Evolutionary conservation across 768 basidiomycete species (phyloP), one percentile per base, ranked within the genome.

Genomic region (Amanita phalloides): DNA sequence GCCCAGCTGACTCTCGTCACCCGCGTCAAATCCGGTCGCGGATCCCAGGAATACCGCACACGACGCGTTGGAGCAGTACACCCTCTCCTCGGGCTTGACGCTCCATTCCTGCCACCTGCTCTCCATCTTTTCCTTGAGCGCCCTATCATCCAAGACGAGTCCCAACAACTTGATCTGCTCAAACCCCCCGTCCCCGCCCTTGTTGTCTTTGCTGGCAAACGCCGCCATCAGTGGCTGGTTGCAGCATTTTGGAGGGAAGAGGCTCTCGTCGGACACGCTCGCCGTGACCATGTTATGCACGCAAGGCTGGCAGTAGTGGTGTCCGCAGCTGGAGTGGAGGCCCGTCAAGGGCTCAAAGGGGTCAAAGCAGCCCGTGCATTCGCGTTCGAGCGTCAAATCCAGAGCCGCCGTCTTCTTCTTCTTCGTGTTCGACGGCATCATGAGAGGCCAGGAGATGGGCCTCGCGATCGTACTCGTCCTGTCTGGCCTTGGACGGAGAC

Each of bases 211-310:
- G 0, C 33, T 20, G 5, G 30, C 9, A 13, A 43, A 20, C 25
- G 20, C 5, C 11, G 6, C 30, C 42, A 36, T 45, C 17, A 52
- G 23, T 4, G 51, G 44, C 26, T 52, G 30, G 33, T 45, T 52
- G 59, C 78, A 81, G 57, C 78, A 82, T 26, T 73, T 70, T 6
- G 77, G 66, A 0, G 80, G 79, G 52, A 71, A 71, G 3, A 81
- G 68, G 0, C 71, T 64, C 53, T 81, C 79, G 56, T 82, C 79
- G 2, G 61, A 64, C 10, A 69, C 67, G 21, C 72, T 69, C 0
- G 69, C 53, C 41, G 68, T 58, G n/a, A 74, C 73, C 30, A 81
- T 70, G 30, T 64, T 62, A 0, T 56, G 48, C 30, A 78, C 42
- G 52, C 79, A 82, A 13, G 50, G 60, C 14, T 54, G 53, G 61